Base-by-base conservation (phyloP, 768 basidiomycete genomes). In the Lactifluus piperatus region DNA sequence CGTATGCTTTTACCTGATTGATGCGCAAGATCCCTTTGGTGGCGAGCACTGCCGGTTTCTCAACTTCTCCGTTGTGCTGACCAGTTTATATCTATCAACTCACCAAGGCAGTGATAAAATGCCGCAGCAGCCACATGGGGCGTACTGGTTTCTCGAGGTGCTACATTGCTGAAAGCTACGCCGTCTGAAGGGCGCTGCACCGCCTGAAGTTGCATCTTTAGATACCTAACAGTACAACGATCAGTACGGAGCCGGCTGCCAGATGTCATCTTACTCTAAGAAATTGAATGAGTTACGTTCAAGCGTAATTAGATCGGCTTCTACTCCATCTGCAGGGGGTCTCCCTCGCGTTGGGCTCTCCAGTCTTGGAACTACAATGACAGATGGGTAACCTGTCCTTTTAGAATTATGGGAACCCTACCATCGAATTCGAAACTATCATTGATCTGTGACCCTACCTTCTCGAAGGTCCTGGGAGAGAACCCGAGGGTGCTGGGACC, bases 61-160 rank as follows among this genome's bases (percentile, higher is more conserved):
- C 45, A 57, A 36, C 18, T 26, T 34, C 48, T 39, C 53, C 18
- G 51, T 30, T 11, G 1, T 20, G 13, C 43, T n/a, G 30, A 36
- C 1, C 30, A n/a, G 10, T 20, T 7, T 26, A 29, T 20, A 34
- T 34, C 56, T 45, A 36, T 32, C 45, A 55, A 22, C 71, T 36
- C 58, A 91, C 91, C 89, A 44, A 93, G 77, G 68, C 89, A 91
- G 64, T 93, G 88, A 70, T 93, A 90, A 69, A 93, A 85, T 4
- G 83, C 91, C 16, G 86, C 81, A 9, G 90, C 84, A 10, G 88
- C 91, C 37, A 92, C 86, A 67, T 84, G 88, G 10, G 81, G 77
- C 4, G 85, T 88, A 65, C 85, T 89, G 1, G 85, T 81, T 45
- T 71, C 68, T 62, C 73, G 78, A 10, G 88, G 88, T 10, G 83